phyloP scores from a whole-genome alignment of 768 basidiomycete species.

The Leucocoprinus sp. region DNA sequence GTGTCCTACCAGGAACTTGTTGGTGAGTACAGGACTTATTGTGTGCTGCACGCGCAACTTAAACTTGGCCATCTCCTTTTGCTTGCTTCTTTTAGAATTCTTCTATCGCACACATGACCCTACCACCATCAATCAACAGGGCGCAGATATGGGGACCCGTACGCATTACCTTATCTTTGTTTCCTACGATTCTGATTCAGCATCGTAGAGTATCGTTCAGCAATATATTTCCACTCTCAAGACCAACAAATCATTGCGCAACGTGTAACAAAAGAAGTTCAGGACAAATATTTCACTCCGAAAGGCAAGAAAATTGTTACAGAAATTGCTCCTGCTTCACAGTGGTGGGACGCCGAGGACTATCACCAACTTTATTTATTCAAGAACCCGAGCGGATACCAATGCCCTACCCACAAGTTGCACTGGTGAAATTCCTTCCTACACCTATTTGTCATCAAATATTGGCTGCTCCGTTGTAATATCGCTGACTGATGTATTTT shows the following conservation, averaged over 20 bases:
- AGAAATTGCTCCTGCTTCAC: conserved; percentile 54
- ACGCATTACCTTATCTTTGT: conserved; percentile 21
- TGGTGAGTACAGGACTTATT: conserved; percentile 37
- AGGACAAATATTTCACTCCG: conserved; percentile 73
- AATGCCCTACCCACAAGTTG: conserved; percentile 81
- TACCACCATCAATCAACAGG: conserved; percentile 75
- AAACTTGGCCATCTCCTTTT: background rate
- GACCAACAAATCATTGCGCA: conserved; percentile 70
- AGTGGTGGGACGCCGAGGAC: conserved; percentile 80
- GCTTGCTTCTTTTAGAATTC: conserved; percentile 59
- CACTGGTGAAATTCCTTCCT: conserved; percentile 52
- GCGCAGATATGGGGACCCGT: conserved; percentile 74
- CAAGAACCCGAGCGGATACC: conserved; percentile 84
- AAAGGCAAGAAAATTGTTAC: conserved; percentile 73
- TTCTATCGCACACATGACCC: conserved; percentile 95
- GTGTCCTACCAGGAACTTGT: conserved; percentile 83
- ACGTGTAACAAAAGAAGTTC: conserved; percentile 74
- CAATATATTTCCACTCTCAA: conserved; percentile 71
- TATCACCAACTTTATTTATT: conserved; percentile 80
- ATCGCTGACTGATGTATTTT: background rate
- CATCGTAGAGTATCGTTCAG: conserved; percentile 79
- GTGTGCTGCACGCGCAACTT: background rate
- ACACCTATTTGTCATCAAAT: background rate
- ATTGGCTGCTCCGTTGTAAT: conserved; percentile 1
- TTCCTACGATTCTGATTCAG: background rate